phyloP scores from a whole-genome alignment of 2,329 filamentous ascomycete genomes.

The Alternaria solani region DNA sequence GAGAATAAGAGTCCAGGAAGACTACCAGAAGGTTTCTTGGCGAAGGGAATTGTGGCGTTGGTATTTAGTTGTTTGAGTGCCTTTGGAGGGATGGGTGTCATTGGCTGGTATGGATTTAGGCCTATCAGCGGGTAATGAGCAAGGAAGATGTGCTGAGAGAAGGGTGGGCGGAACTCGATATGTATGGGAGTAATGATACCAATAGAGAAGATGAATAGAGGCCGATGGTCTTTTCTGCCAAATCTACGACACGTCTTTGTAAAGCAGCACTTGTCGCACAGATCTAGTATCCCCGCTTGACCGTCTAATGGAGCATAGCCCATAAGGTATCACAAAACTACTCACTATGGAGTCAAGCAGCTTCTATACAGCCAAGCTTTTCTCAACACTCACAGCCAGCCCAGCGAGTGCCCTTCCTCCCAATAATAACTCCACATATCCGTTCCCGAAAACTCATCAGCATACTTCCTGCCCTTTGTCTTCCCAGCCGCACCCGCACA shows the following conservation, averaged over 20 bases:
- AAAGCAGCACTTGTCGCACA: not conserved
- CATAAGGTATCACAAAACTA: too few species aligned
- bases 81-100: conserved; percentile 70
- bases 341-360: not conserved
- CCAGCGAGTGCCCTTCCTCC: conserved; percentile 40
- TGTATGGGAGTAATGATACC: not conserved
- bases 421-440: conserved; percentile 67
- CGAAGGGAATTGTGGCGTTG: conserved; percentile 75
- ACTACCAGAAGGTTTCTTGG: conserved; percentile 74
- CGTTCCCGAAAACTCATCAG: conserved; percentile 60
- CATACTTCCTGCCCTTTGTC: conserved; percentile 56
- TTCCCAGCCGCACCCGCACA: conserved; percentile 60
- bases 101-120: conserved; percentile 71
- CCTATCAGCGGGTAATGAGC: conserved; percentile 20
- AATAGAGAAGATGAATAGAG: not conserved
- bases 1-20: conserved; percentile 63
- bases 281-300: not conserved
- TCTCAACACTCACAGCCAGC: not conserved
- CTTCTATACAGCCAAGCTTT: not conserved
- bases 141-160: not conserved
- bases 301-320: not conserved
- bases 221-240: not conserved
- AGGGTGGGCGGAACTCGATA: not conserved
- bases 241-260: not conserved
- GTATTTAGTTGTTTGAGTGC: conserved; percentile 76